Evolutionary conservation across 768 basidiomycete species (phyloP), one percentile per base, ranked within the genome.

Genomic region (Lepiota brunneoincarnata): DNA sequence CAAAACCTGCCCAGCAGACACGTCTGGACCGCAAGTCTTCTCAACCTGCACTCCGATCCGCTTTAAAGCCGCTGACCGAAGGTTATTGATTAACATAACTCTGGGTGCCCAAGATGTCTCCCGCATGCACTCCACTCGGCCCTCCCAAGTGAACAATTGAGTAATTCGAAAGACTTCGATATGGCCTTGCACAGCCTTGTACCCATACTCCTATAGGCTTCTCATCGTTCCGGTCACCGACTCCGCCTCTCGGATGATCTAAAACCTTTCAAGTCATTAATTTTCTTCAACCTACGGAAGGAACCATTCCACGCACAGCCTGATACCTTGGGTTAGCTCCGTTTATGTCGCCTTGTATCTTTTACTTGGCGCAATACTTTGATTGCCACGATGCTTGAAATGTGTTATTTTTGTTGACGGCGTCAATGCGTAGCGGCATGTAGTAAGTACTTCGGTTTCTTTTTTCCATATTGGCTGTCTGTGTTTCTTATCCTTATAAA

Each of bases 401-500:
- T 23, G 20, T 34, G 14, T 42, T 26, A 41, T 41, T 50, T 28
- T 31, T 21, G 37, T 40, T 20, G 42, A 45, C 51, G 35, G 51
- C 23, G 43, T 37, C 42, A 45, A 21, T 44, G 51, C 41, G 41
- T 45, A 24, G 51, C 43, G 51, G 51, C 23, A 52, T 36, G 35
- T 42, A 21, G 50, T 51, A 35, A 36, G 31, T 44, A 17, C 15
- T 26, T 37, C 34, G 21, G 23, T 28, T 39, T 54, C 24, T 18
- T 11, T 46, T 21, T 21, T 2, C 28, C 24, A 41, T 10, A 24
- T 46, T 40, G 28, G 14, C n/a, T n/a, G n/a, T n/a, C n/a, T n/a
- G n/a, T n/a, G n/a, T 43, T 35, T 21, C 40, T 36, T 23, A 36
- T 43, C 35, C 50, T 52, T 52, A 52, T 52, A 52, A 52, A 52